Evolutionary conservation across 257 asterid genomes (phyloP), one percentile per base, ranked within the genome.

Genomic region (Solanum arcanum): DNA sequence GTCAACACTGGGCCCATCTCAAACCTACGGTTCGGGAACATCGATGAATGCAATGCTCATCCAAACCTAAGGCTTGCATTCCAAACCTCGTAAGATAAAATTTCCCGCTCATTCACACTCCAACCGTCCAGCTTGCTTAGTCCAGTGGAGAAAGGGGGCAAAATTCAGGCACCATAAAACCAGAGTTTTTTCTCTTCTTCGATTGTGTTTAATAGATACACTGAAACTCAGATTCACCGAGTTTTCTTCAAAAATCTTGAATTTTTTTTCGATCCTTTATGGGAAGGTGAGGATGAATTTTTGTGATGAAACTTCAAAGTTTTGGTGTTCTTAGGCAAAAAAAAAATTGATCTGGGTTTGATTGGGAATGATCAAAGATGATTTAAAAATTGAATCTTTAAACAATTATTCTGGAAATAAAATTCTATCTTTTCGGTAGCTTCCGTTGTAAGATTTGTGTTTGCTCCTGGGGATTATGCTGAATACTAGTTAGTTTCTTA

Each of bases 61-160:
- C 93, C 92, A 68, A 91, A 41, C 49, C 96, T 88, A 4, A 91
- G 93, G 87, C 75, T 66, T 47, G 90, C 90, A 49, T 6, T 2
- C 90, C 92, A 47, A 92, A 78, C 91, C 95, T 86, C 29, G 1
- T 6, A 35, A 56, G 52, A 85, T 91, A 86, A 88, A 89, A 83
- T 90, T 94, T 97, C 98, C 98, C 99, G 98, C 98, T 91, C 94
- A 74, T 88, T 90, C 88, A 84, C 89, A 70, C 93, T 23, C 56
- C 42, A 15, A 16, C 70, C 59, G 93, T 31, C 56, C 42, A n/a
- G 73, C 78, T 93, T 90, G 83, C 98, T 96, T 94, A 94, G 74
- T 92, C 90, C 88, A 90, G 96, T 93, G 92, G 92, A 91, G 91
- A 91, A 89, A 84, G 39, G 86, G 25, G 90, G 92, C 69, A 49